Conservation (phyloP, 495 filamentous ascomycete species). For the Hypoxylon crocopeplum region DNA sequence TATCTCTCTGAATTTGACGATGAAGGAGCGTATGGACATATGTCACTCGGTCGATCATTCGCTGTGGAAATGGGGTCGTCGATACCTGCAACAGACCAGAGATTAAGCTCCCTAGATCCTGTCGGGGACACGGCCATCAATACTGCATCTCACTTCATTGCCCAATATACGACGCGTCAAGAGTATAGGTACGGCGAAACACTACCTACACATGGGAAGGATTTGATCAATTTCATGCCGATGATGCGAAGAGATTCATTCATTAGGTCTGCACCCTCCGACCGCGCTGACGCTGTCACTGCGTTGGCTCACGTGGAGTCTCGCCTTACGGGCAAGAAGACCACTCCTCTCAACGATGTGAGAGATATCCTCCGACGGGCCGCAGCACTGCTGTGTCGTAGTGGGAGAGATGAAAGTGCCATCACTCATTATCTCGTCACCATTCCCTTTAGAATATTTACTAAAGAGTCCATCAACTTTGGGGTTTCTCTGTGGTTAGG, state of each 20-base stretch:
- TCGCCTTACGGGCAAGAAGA: slow-evolving; percentile 67
- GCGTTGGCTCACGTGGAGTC: slow-evolving; percentile 71
- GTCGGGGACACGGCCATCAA: slow-evolving; percentile 77
- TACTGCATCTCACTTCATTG: slow-evolving; percentile 92
- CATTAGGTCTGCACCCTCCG: slow-evolving; percentile 48
- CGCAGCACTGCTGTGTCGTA: slow-evolving; percentile 82
- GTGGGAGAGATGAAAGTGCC: slow-evolving; percentile 71
- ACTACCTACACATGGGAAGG: slow-evolving; percentile 65
- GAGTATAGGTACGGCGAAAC: slow-evolving; percentile 85
- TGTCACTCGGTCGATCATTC: slow-evolving; percentile 94
- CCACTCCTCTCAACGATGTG: slow-evolving; percentile 75
- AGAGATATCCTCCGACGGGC: slow-evolving; percentile 81
- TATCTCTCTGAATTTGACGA: slow-evolving; percentile 95
- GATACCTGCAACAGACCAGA: slow-evolving; percentile 88
- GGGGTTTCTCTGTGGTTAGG: slow-evolving; percentile 96
- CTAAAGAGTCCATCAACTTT: slow-evolving; percentile 92
- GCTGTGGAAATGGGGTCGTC: slow-evolving; percentile 89
- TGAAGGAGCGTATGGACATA: slow-evolving; percentile 82
- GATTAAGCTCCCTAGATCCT: slow-evolving; percentile 76
- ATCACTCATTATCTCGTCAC: slow-evolving; percentile 85
- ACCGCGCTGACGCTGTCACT: slow-evolving; percentile 62
- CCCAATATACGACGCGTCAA: slow-evolving; percentile 96
- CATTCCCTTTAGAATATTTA: slow-evolving; percentile 91
- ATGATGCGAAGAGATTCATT: slow-evolving; percentile 52
- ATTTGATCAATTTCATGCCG: slow-evolving; percentile 66